phyloP scores from a whole-genome alignment of 176 grass and related monocot genomes.

The Tillandsia fasciculata region DNA sequence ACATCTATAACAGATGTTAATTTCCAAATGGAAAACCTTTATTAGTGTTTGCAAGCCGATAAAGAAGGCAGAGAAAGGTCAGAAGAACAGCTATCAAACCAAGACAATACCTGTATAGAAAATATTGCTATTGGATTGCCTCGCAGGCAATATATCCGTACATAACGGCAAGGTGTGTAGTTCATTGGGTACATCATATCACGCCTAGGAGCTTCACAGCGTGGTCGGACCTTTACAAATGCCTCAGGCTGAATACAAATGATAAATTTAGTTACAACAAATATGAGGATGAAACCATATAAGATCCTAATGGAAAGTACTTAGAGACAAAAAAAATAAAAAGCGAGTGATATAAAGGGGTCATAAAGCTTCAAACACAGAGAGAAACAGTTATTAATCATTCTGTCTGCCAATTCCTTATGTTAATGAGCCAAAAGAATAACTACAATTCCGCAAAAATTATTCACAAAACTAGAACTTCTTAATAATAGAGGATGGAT shows the following conservation, averaged over 20 bases:
- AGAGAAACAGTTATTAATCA: neutral
- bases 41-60: neutral
- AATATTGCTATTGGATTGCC: slow-evolving; percentile 93
- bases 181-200: slow-evolving; percentile 76
- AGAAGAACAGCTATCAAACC: too few relatives aligned
- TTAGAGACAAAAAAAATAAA: neutral
- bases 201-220: slow-evolving; percentile 76
- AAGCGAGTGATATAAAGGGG: too few relatives aligned
- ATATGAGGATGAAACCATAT: neutral
- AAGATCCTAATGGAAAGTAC: neutral
- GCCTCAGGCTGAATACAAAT: slow-evolving; percentile 50
- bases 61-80: too few relatives aligned
- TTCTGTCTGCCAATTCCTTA: too few relatives aligned
- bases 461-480: too few relatives aligned
- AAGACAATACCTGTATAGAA: slow-evolving; percentile 55
- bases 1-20: neutral
- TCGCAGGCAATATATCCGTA: slow-evolving; percentile 76
- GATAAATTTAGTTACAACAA: neutral
- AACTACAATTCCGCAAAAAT: too few relatives aligned
- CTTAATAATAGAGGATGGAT: too few relatives aligned
- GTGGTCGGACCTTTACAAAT: slow-evolving; percentile 64
- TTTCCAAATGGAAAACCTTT: neutral
- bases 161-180: slow-evolving; percentile 79
- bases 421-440: too few relatives aligned
- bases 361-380: neutral